Evolutionary conservation across 2,329 filamentous ascomycete species (phyloP).

Genomic region (Aureobasidium sp.): DNA sequence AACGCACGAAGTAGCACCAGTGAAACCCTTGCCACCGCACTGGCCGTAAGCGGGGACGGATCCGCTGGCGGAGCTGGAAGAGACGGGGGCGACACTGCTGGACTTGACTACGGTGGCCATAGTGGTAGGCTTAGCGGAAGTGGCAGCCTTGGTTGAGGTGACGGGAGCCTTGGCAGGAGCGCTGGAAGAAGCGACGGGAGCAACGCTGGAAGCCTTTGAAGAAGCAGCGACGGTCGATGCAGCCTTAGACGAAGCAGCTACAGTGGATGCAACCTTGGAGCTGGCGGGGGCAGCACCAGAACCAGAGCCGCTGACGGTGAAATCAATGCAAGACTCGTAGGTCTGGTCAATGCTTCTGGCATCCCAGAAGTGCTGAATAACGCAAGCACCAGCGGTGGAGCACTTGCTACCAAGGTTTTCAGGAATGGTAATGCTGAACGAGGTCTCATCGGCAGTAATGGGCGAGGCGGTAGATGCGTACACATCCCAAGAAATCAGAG

Average conservation of each 20-base stretch:
- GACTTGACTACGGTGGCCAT: conserved; percentile 9
- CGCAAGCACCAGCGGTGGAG: conserved; percentile 44
- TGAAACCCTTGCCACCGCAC: conserved; percentile 33
- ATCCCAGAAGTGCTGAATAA: conserved; percentile 59
- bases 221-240: background rate
- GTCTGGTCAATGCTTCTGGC: conserved; percentile 51
- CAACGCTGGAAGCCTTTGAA: conserved; percentile 13
- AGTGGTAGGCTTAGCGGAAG: conserved; percentile 4
- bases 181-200: background rate
- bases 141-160: background rate
- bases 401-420: conserved; percentile 41
- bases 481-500: conserved; percentile 48
- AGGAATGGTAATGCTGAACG: conserved; percentile 50
- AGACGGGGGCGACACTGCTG: background rate
- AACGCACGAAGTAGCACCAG: conserved; percentile 30
- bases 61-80: conserved; percentile 1
- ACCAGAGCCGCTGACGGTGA: conserved; percentile 36
- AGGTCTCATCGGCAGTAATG: conserved; percentile 40
- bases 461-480: conserved; percentile 46
- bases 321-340: conserved; percentile 58
- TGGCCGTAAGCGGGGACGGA: conserved; percentile 21
- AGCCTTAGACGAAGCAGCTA: conserved; percentile 2
- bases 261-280: background rate
- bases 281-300: conserved; percentile 14
- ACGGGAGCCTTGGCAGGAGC: conserved; percentile 5